These are phyloP conservation scores for Mucor circinelloides DNA, from an alignment of 371 early-diverging fungal species.

Conservation along the genomic window DNA sequence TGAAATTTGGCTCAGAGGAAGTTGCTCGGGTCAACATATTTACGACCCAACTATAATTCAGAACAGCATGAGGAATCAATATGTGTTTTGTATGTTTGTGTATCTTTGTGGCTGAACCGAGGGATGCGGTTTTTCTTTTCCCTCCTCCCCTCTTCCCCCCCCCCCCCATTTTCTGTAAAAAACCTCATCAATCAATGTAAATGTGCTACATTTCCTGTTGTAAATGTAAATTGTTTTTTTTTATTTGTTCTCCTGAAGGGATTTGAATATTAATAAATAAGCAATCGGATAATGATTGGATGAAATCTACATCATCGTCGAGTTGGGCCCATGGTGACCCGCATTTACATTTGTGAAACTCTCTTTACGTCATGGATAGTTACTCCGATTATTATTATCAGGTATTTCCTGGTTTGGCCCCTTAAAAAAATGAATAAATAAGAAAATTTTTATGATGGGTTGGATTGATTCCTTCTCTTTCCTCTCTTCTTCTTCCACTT, in stretches of 20 bases:
- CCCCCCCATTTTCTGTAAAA: not conserved
- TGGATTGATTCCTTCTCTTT: not conserved
- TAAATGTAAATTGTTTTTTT: not conserved
- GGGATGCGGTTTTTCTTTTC: not conserved
- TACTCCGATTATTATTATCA: not conserved
- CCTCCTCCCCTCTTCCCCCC: not conserved
- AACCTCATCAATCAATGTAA: not conserved
- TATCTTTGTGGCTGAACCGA: not conserved
- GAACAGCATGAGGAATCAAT: not conserved
- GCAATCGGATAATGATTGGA: not conserved
- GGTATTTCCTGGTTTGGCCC: constrained; percentile 3
- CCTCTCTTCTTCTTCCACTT: not conserved
- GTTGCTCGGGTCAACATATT: not conserved
- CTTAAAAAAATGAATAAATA: not conserved
- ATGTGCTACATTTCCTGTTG: not conserved
- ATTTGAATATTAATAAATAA: not conserved
- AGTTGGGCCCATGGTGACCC: not conserved
- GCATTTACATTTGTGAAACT: constrained; percentile 1
- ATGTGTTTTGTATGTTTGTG: not conserved
- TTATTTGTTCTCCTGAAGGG: not conserved
- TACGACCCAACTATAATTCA: not conserved
- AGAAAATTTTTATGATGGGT: not conserved
- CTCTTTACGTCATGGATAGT: constrained; percentile 1
- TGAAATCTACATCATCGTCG: constrained; percentile 1
- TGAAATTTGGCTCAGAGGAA: not conserved